Percentiles rank a stretch among this genome's conserved stretches.
phyloP scores from a whole-genome alignment of 441 rosid species.

The Syzygium syzygioides region DNA sequence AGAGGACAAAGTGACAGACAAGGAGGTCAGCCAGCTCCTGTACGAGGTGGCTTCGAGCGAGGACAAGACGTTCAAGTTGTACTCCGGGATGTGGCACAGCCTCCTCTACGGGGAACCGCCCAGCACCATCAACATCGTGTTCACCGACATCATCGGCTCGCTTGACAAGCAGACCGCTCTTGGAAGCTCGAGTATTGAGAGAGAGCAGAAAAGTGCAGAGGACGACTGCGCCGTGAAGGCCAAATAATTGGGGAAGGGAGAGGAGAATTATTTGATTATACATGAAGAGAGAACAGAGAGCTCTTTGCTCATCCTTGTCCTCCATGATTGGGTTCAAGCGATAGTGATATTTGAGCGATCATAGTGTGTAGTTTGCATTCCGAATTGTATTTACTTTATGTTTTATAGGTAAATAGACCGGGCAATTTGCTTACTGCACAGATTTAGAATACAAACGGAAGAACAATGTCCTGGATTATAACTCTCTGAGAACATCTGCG shows the following conservation, averaged over 20 bases:
- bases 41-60: slow-evolving; percentile 42
- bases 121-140: slow-evolving; percentile 54
- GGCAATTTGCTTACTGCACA: background rate
- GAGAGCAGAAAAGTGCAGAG: slow-evolving; percentile 29
- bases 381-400: background rate
- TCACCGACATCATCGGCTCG: slow-evolving; percentile 60
- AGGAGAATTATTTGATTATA: background rate
- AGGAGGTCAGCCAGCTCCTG: slow-evolving; percentile 44
- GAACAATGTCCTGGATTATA: background rate
- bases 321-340: background rate
- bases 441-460: background rate
- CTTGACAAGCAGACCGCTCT: slow-evolving; percentile 26
- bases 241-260: background rate
- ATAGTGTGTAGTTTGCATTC: too few relatives aligned
- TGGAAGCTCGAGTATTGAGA: slow-evolving; percentile 33
- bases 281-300: background rate
- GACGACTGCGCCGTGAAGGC: slow-evolving; percentile 1
- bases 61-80: slow-evolving; percentile 75
- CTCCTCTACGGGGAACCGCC: slow-evolving; percentile 67
- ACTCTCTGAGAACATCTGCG: background rate
- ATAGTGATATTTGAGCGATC: background rate
- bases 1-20: slow-evolving; percentile 74
- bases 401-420: background rate
- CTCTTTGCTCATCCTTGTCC: background rate
- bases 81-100: slow-evolving; percentile 92